A percentile compares a stretch with the other conserved stretches of the same genome.
phyloP scores from a whole-genome alignment of 2,329 filamentous ascomycete species.

The Xylaria digitata region DNA sequence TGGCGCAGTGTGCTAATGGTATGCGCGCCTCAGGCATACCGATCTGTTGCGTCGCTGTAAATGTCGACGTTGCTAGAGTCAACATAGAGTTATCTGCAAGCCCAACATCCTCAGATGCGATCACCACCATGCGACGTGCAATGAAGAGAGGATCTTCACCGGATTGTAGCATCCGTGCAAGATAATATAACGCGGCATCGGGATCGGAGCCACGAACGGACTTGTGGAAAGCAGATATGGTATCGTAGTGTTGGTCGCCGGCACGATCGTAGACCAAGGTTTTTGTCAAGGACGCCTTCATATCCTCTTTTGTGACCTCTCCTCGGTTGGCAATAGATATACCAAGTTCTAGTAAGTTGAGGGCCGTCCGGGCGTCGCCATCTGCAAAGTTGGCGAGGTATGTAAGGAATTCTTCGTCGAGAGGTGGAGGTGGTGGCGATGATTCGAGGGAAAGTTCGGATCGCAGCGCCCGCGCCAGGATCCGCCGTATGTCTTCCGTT shows the following conservation, averaged over 20 bases:
- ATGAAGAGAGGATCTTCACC: slow-evolving; percentile 95
- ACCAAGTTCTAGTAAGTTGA: slow-evolving; percentile 92
- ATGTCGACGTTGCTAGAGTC: slow-evolving; percentile 84
- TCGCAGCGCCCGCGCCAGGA: slow-evolving; percentile 79
- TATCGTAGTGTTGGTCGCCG: slow-evolving; percentile 97
- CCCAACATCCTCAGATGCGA: slow-evolving; percentile 93
- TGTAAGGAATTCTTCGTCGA: slow-evolving; percentile 79
- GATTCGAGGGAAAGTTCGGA: slow-evolving; percentile 61
- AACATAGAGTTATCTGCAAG: slow-evolving; percentile 88
- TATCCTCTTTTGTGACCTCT: slow-evolving; percentile 75
- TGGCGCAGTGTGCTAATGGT: slow-evolving; percentile 86
- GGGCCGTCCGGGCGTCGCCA: slow-evolving; percentile 90
- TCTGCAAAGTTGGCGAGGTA: slow-evolving; percentile 91
- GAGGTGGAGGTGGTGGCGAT: slow-evolving; percentile 63
- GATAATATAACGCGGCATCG: slow-evolving; percentile 92
- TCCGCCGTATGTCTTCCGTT: slow-evolving; percentile 76
- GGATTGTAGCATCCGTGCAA: slow-evolving; percentile 93
- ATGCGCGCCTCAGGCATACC: slow-evolving; percentile 96
- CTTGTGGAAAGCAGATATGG: slow-evolving; percentile 97
- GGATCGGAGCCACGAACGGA: slow-evolving; percentile 88
- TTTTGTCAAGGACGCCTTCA: slow-evolving; percentile 87
- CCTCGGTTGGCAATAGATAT: slow-evolving; percentile 77
- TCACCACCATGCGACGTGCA: slow-evolving; percentile 91
- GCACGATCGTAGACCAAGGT: slow-evolving; percentile 95
- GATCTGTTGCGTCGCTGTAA: slow-evolving; percentile 89